These are phyloP conservation scores for Soucietia sequanensis DNA, from an alignment of 805 yeast genomes.

Conservation along the genomic window DNA sequence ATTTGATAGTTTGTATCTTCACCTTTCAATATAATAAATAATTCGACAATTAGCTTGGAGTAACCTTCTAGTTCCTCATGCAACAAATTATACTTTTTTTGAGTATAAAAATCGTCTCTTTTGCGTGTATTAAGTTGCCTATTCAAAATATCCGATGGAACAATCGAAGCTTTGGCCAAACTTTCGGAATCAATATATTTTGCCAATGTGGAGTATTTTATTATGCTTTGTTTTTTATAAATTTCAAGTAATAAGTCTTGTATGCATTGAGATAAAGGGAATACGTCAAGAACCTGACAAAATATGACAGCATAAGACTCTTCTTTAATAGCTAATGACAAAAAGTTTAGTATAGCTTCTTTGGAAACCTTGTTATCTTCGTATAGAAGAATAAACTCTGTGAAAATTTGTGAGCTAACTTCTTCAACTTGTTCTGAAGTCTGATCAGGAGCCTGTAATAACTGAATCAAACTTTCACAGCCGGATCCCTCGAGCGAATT, in stretches of 20 bases:
- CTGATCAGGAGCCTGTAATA: slow-evolving; percentile 25
- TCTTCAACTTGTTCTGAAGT: slow-evolving; percentile 14
- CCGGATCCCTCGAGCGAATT: slow-evolving; percentile 30
- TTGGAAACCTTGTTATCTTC: slow-evolving; percentile 17
- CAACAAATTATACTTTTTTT: slow-evolving; percentile 61
- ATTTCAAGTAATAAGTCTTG: slow-evolving; percentile 21
- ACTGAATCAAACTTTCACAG: slow-evolving; percentile 27
- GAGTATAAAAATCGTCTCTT: slow-evolving; percentile 45
- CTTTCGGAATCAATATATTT: slow-evolving; percentile 26
- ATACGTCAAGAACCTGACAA: slow-evolving; percentile 38
- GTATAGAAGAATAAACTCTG: slow-evolving; percentile 29
- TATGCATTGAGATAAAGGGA: slow-evolving; percentile 26
- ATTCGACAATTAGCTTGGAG: slow-evolving; percentile 55
- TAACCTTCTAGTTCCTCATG: slow-evolving; percentile 81
- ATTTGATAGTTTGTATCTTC: slow-evolving; percentile 42
- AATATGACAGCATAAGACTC: slow-evolving; percentile 33
- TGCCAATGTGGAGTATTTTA: slow-evolving; percentile 33
- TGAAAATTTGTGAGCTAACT: slow-evolving; percentile 25
- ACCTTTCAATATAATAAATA: slow-evolving; percentile 38
- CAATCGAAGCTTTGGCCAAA: slow-evolving; percentile 23
- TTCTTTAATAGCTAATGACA: slow-evolving; percentile 26
- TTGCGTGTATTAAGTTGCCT: slow-evolving; percentile 34
- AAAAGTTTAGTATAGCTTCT: slow-evolving; percentile 18
- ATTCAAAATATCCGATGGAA: slow-evolving; percentile 33
- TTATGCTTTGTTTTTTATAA: slow-evolving; percentile 19